Conservation (phyloP, 2,329 filamentous ascomycete genomes). For the Botrytis cinerea region DNA sequence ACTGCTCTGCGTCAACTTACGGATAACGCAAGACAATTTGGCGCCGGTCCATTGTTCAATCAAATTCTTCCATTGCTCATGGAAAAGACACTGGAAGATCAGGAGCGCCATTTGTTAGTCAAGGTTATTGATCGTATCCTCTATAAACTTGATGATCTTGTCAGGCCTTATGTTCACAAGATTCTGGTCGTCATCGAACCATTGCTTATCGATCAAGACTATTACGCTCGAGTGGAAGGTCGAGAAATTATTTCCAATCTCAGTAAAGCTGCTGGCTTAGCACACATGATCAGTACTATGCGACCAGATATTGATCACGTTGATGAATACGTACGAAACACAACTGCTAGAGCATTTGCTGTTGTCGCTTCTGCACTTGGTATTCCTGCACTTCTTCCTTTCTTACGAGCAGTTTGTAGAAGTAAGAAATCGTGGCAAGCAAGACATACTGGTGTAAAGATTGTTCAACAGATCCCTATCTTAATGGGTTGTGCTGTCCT, state of each 20-base stretch:
- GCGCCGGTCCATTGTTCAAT: constrained; percentile 91
- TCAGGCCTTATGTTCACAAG: constrained; percentile 95
- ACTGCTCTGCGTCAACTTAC: constrained; percentile 95
- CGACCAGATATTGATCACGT: constrained; percentile 97
- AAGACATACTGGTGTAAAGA: constrained; percentile 96
- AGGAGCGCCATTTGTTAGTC: constrained; percentile 95
- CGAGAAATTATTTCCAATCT: constrained; percentile 99
- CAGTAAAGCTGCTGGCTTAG: constrained; percentile 91
- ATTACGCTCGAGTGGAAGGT: constrained; percentile 96
- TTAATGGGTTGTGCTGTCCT: constrained; percentile 97
- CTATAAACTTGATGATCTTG: constrained; percentile 96
- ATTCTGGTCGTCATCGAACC: constrained; percentile 98
- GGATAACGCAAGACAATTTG: constrained; percentile 95
- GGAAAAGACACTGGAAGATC: constrained; percentile 97
- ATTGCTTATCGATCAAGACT: constrained; percentile 98
- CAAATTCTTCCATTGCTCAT: constrained; percentile 96
- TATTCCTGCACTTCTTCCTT: constrained; percentile 91
- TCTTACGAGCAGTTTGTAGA: constrained; percentile 91
- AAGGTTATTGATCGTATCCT: constrained; percentile 98
- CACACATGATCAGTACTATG: constrained; percentile 99
- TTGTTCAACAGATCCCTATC: constrained; percentile 97
- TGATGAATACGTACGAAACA: constrained; percentile 98
- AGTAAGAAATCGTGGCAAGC: constrained; percentile 99
- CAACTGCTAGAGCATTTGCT: constrained; percentile 93
- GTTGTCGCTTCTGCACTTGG: constrained; percentile 95